Base-by-base conservation (phyloP, 129 eudicot genomes). In the Escallonia herrerae region DNA sequence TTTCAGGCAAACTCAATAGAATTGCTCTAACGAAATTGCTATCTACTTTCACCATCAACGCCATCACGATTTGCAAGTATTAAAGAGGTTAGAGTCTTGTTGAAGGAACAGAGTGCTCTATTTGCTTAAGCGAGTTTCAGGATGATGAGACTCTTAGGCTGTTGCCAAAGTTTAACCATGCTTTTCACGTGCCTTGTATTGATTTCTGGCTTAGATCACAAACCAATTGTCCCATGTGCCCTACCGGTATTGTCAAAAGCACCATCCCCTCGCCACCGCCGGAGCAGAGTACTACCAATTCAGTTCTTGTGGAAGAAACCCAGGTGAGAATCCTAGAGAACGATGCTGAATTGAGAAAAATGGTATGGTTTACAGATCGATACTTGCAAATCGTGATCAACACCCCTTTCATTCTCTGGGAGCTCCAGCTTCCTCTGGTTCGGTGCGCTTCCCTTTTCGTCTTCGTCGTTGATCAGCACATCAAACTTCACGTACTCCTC, bases 31-130 rank as follows among this genome's bases (percentile, higher is more conserved):
- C n/a, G n/a, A n/a, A n/a, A n/a, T n/a, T n/a, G n/a, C n/a, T n/a
- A n/a, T n/a, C n/a, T n/a, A n/a, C n/a, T n/a, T n/a, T n/a, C 1
- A 77, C 72, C 6, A 77, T 81, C 39, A 73, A 66, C 45, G 59
- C 79, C 2, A 81, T 81, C 56, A 58, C 86, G 4, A 52, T 81
- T 37, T 76, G 73, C 39, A 72, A 62, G 74, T 81, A 72, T 64
- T 73, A 72, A 43, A 76, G 40, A 62, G 79, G 81, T 4, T 82
- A 76, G 8, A 79, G 82, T 1, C 61, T 81, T 6, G 48, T 81
- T 37, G 86, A 81, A 65, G 86, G 86, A 56, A 76, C 86, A 42
- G 82, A 81, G 22, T 81, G 86, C 64, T 71, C 86, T 51, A 82
- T 81, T 68, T 81, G 86, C 62, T 65, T 81, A 68, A 77, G 39